Base-by-base conservation (phyloP, 2,329 filamentous ascomycete genomes). In the Fusarium sp. region DNA sequence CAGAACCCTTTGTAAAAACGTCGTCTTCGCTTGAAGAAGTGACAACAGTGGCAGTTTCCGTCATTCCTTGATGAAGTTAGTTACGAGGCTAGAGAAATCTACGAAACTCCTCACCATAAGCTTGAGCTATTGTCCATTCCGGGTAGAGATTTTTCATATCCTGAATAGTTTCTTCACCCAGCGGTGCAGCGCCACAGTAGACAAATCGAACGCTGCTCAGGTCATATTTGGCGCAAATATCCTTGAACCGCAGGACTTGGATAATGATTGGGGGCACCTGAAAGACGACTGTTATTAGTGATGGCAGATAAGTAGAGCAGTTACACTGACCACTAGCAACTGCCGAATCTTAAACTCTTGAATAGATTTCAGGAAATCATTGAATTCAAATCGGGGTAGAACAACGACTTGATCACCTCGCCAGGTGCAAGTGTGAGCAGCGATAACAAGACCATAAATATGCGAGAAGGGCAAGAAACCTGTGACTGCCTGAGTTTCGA, bases 401-500 rank as follows among this genome's bases (percentile, higher is more conserved):
- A 95, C 86, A 53, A 96, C 86, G 7, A 92, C 84, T 58, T 90
- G 89, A 69, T 96, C 93, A 12, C 93, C 93, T 32, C 91, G 87
- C 77, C 90, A 96, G 1, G 89, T 84, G 27, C 86, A 86, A 0
- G 85, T 80, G 77, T 94, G 92, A 38, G 88, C 89, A 61, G 93
- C 88, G 15, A 94, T 88, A 7, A 94, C 88, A 27, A 96, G 83
- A 6, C 89, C 89, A 78, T 95, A 97, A 59, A 96, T 96, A 76
- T 97, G 93, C 69, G 91, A 94, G 76, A 94, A 89, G 0, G 93
- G 93, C 0, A 95, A 83, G 11, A 95, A 83, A 2, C 92, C 93
- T 0, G 95, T 85, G 1, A 80, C 82, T 11, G 87, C 79, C 58
- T 86, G 81, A 0, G 80, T 84, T 1, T 78, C 75, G 23, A 86